Base-by-base conservation (phyloP, 2,329 filamentous ascomycete species). In the Chaetomiaceae sp. region DNA sequence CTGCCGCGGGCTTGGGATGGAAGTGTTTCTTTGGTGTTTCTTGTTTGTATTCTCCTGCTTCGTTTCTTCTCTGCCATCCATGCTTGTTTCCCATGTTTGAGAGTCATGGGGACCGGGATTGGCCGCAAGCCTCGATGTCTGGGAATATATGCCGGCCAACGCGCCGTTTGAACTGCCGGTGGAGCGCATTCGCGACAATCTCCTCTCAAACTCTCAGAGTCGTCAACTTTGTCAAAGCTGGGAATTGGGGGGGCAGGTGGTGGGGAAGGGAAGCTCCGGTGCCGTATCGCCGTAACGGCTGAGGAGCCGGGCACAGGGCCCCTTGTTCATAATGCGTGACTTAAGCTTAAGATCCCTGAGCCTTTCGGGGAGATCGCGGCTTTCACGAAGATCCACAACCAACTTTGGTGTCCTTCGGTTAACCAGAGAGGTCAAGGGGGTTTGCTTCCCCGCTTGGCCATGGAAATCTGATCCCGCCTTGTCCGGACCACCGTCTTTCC, bases 271-370 rank as follows among this genome's bases (percentile, higher is more conserved):
- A 7, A 21, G 46, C 23, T 32, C 27, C 36, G 11, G 16, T 27
- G 36, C 16, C 32, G 11, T 20, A 21, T n/a, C 6, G 3, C n/a
- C 11, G 25, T 33, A 45, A 32, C 44, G 41, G 51, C 21, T 41
- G 27, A 41, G 42, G 46, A 54, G 46, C 40, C 46, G 58, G 51
- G 49, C 48, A 23, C 29, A 45, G 14, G 27, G 44, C 20, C 20
- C 52, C 56, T 53, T 57, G 51, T 53, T 36, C 43, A 55, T 63
- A 61, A 46, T 8, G 40, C 9, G 27, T 36, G 44, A 56, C 29
- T 51, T 62, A 63, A 60, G 56, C 56, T 53, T 48, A 45, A 45
- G 38, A 59, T 42, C 60, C 58, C 41, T 56, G 54, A 54, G 57
- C 57, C 2, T 14, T n/a, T 45, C 42, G 42, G 42, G 52, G 50